These are phyloP conservation scores for Aspergillus olivimuriae DNA, from an alignment of 495 filamentous ascomycete genomes.

Conservation along the genomic window DNA sequence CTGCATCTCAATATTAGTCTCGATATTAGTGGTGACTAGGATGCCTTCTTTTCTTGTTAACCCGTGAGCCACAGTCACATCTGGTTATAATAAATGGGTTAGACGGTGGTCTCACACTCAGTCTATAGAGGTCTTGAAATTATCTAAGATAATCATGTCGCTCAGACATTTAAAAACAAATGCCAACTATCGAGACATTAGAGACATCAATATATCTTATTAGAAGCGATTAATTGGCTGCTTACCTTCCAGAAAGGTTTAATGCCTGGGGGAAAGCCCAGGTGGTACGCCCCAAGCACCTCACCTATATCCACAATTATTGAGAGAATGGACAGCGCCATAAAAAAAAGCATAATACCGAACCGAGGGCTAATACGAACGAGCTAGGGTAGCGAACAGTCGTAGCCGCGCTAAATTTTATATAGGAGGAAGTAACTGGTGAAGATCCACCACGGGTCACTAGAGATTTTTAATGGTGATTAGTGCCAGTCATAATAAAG, in stretches of 20 bases:
- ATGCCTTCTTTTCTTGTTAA: background rate
- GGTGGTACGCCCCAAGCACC: background rate
- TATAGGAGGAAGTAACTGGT: background rate
- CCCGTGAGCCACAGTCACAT: background rate
- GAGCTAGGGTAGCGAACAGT: background rate
- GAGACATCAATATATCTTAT: background rate
- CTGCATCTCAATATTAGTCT: background rate
- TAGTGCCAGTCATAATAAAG: background rate
- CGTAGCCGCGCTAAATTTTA: background rate
- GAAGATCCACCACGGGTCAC: background rate
- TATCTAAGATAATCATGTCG: conserved; percentile 1
- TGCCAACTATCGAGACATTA: background rate
- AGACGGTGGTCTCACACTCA: background rate
- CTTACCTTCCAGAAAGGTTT: background rate
- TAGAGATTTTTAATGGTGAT: no score
- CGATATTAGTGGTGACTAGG: background rate
- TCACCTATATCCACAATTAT: background rate
- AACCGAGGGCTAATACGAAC: background rate
- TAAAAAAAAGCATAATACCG: background rate
- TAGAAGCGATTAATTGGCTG: no score
- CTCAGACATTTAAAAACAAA: conserved; percentile 1
- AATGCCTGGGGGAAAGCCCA: background rate
- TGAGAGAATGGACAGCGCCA: background rate
- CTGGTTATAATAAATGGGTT: background rate
- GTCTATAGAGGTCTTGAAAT: conserved; percentile 1